Base-by-base conservation (phyloP, 139 green algal genomes). In the Picochlorum sp. region DNA sequence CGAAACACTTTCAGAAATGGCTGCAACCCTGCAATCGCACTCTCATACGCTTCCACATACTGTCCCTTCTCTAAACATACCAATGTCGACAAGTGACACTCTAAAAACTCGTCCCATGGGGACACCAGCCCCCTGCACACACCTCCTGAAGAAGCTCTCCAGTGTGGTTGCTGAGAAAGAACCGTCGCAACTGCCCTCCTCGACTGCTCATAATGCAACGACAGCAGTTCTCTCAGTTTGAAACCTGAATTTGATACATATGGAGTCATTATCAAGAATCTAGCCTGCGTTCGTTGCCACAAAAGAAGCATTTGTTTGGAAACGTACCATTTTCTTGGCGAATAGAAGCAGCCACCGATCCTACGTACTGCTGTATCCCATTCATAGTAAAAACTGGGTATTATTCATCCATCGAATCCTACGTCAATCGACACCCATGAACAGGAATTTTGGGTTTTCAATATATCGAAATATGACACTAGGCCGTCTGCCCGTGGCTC, bases 1-100 rank as follows among this genome's bases (percentile, higher is more conserved):
- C 73, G 65, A 26, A 85, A 85, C 16, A 69, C 74, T 61, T 62
- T 66, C 2, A 78, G 21, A 50, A 82, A 80, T 16, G 62, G 34
- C 23, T 70, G 73, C 58, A 77, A 41, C 3, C 30, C 59, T 6
- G 41, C 23, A 15, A 72, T 69, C 9, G 57, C 23, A 20, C 70
- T 70, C 5, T 74, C 73, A 11, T 80, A 82, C 1, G 76, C 76
- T 63, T 82, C 62, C 1, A 60, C 64, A 1, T 28, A 13, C 14
- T 60, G 62, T 11, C 73, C 76, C 2, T 66, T 58, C 56, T 75
- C 62, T 38, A 80, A 37, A 34, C 56, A 61, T 4, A 24, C 60
- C 1, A 80, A 13, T 37, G 68, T 72, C 2, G 71, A 51, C 14
- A 45, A 67, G 64, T 77, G 65, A 21, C 59, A 34, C 1, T 74